Evolutionary conservation across 2,329 filamentous ascomycete species (phyloP), one percentile per base, ranked within the genome.

Genomic region (Sporothrix pallida): DNA sequence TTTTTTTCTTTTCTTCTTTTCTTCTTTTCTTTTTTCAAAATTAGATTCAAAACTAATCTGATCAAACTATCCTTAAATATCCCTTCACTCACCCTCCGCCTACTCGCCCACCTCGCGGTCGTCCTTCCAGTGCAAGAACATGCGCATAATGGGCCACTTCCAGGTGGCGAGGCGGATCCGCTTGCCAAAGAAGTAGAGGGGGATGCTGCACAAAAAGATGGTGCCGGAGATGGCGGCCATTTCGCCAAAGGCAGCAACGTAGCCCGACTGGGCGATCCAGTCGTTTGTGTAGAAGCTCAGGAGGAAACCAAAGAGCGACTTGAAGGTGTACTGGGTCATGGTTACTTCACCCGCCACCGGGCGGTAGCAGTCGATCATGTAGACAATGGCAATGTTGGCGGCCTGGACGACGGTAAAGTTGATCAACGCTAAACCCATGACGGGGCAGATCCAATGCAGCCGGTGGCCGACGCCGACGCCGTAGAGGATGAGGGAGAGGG

Each of bases 381-480:
- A 54, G 13, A 54, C 52, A 10, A 54, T 17, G 15, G 13, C 13
- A 20, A 54, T 54, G n/a, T 54, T 54, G 13, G 52, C 5, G 52
- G 52, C 52, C 52, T 54, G 52, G 8, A 54, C 52, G 20, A 54
- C n/a, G 52, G 52, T 54, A 8, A 54, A 54, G 52, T 54, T 54
- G 52, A 54, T 52, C 50, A 52, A 7, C 6, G 13, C 50, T 2
- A 52, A 4, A 2, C 13, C 50, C 6, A 52, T n/a, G 15, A 52
- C 13, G 50, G 50, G 13, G 50, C 50, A 52, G 13, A 52, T 52
- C 50, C 50, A 52, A 15, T 52, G 50, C 50, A 52, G 50, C 13
- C n/a, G 15, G 6, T 17, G 50, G 15, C 50, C 50, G 50, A 52
- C 1, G 12, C 50, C 50, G 13, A 52, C 50, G 15, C 50, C 50